Evolutionary conservation across 352 stramenopile species (phyloP).

Genomic region (Pythium sukuiense): DNA sequence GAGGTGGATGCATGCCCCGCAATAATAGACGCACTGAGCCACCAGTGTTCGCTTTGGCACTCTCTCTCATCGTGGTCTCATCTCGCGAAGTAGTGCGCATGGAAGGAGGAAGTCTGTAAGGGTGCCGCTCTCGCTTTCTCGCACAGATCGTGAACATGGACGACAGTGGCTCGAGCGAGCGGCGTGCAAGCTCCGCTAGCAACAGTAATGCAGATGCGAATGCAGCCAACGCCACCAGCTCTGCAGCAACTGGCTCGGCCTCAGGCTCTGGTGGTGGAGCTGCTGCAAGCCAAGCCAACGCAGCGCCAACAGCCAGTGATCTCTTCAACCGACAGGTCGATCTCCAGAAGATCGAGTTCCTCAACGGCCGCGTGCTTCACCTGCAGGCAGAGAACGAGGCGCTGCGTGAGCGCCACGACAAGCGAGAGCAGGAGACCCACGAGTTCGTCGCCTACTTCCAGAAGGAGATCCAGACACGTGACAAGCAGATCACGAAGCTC

Average conservation of each 20-base stretch:
- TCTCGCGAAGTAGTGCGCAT: neutral
- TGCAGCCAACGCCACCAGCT: neutral
- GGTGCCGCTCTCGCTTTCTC: neutral
- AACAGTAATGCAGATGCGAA: neutral
- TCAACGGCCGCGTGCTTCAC: slow-evolving; percentile 59
- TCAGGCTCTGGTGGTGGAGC: neutral
- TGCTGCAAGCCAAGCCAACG: neutral
- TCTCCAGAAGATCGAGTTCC: slow-evolving; percentile 54
- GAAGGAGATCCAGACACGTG: slow-evolving; percentile 86
- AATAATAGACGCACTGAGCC: neutral
- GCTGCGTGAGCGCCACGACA: slow-evolving; percentile 74
- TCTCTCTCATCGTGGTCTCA: too few species aligned
- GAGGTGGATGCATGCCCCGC: neutral
- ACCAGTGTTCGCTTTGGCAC: neutral
- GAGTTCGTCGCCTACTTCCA: slow-evolving; percentile 96
- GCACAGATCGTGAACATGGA: neutral
- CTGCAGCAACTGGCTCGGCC: neutral
- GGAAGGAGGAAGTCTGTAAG: neutral
- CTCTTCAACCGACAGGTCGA: slow-evolving; percentile 75
- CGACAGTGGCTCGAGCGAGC: neutral
- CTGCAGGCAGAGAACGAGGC: slow-evolving; percentile 80
- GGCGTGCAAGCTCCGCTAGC: neutral
- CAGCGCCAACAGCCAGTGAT: slow-evolving; percentile 37
- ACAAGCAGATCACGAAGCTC: slow-evolving; percentile 75
- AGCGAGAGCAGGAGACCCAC: slow-evolving; percentile 91